phyloP scores from a whole-genome alignment of 2,329 filamentous ascomycete species.

The Cercospora berteroae region DNA sequence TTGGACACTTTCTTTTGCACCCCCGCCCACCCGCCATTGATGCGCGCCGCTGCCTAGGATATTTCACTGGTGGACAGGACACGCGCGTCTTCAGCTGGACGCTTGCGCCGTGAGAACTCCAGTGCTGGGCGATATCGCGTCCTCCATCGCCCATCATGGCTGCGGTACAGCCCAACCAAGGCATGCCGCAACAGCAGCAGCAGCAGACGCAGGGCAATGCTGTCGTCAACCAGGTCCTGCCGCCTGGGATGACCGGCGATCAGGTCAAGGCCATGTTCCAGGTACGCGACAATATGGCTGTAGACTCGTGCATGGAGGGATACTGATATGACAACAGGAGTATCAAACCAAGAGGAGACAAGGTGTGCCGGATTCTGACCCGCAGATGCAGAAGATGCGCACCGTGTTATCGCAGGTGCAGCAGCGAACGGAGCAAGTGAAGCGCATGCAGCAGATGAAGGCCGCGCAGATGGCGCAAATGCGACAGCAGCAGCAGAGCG shows the following conservation, averaged over 20 bases:
- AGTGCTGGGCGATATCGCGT: slow-evolving; percentile 12
- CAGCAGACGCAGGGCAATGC: slow-evolving; percentile 23
- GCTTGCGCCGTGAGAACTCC: slow-evolving; percentile 17
- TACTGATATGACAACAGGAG: slow-evolving; percentile 57
- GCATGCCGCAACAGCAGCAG: slow-evolving; percentile 27
- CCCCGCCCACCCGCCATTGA: slow-evolving; percentile 1
- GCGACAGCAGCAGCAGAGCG: slow-evolving; percentile 47
- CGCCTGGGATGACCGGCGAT: slow-evolving; percentile 65
- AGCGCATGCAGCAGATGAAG: slow-evolving; percentile 49
- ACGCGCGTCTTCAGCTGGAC: slow-evolving; percentile 24
- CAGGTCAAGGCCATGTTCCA: slow-evolving; percentile 72
- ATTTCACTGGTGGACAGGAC: slow-evolving; percentile 14
- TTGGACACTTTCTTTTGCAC: slow-evolving; percentile 3
- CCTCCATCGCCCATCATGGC: slow-evolving; percentile 27
- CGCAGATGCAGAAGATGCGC: slow-evolving; percentile 80
- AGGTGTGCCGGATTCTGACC: slow-evolving; percentile 77
- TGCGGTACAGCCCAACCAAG: slow-evolving; percentile 32
- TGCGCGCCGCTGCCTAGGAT: slow-evolving; percentile 15
- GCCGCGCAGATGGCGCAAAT: slow-evolving; percentile 44
- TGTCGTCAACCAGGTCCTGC: slow-evolving; percentile 28
- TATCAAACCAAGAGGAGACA: slow-evolving; percentile 84
- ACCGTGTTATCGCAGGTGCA: slow-evolving; percentile 72
- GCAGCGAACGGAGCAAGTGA: slow-evolving; percentile 41
- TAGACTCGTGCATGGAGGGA: background rate
- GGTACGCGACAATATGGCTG: slow-evolving; percentile 48